phyloP scores from a whole-genome alignment of 768 basidiomycete species.

The Sporobolomyces pararoseus region DNA sequence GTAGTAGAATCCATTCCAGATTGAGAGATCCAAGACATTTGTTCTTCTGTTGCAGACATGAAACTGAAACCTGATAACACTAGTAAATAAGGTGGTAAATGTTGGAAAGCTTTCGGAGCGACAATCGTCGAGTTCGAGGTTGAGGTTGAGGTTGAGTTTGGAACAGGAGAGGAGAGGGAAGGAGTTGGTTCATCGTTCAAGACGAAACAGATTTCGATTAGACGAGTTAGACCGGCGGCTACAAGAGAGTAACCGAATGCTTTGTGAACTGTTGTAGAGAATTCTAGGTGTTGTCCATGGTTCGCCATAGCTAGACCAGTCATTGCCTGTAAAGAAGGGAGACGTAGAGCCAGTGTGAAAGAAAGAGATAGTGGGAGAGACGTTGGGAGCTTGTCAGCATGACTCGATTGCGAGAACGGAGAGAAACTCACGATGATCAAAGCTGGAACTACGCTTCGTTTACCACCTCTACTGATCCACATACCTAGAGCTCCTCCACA shows the following conservation, averaged over 20 bases:
- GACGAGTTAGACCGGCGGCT: constrained; percentile 71
- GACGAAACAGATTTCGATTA: constrained; percentile 81
- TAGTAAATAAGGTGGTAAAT: constrained; percentile 78
- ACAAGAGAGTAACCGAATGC: constrained; percentile 82
- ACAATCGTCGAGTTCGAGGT: not conserved
- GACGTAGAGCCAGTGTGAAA: too few species aligned
- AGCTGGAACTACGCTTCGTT: constrained; percentile 72
- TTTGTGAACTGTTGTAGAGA: constrained; percentile 79
- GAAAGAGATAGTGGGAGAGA: too few species aligned
- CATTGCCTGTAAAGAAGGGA: constrained; percentile 58
- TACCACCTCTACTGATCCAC: constrained; percentile 71
- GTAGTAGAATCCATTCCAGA: constrained; percentile 86
- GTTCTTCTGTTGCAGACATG: constrained; percentile 92
- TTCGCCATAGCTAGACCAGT: constrained; percentile 89
- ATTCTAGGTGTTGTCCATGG: constrained; percentile 61
- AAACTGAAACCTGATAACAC: constrained; percentile 67
- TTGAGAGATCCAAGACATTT: constrained; percentile 65
- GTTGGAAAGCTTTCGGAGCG: constrained; percentile 58
- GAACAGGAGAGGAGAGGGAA: not conserved
- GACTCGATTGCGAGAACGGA: not conserved
- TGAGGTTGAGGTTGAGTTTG: not conserved
- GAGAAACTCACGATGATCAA: constrained; percentile 60
- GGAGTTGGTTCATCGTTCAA: constrained; percentile 46
- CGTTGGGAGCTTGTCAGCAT: not conserved
- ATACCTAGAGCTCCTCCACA: constrained; percentile 85